These are phyloP conservation scores for Sphaerulina musiva DNA, from an alignment of 2,329 filamentous ascomycete genomes.

Conservation along the genomic window DNA sequence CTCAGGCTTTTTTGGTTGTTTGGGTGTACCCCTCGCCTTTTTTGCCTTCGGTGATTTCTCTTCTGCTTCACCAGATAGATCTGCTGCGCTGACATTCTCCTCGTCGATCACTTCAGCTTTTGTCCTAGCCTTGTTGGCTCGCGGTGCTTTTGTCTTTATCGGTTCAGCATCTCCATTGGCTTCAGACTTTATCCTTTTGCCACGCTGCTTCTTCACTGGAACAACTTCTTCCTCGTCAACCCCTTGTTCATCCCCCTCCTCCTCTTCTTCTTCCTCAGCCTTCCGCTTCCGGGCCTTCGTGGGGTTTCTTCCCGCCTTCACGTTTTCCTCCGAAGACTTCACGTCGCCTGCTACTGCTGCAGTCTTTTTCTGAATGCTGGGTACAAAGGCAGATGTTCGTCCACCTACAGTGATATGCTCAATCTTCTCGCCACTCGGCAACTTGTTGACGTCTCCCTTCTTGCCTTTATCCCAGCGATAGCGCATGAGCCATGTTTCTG, in stretches of 20 bases:
- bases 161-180: conserved; percentile 6
- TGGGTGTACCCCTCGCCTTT: conserved; percentile 12
- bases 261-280: conserved; percentile 24
- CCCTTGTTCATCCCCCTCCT: conserved; percentile 21
- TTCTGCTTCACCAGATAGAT: conserved; percentile 9
- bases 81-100: conserved; percentile 12
- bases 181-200: conserved; percentile 5
- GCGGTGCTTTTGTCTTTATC: conserved; percentile 4
- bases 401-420: conserved; percentile 84
- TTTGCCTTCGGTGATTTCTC: conserved; percentile 12
- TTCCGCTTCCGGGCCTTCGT: conserved; percentile 35
- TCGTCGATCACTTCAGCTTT: conserved; percentile 5
- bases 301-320: conserved; percentile 19
- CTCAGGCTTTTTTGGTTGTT: conserved; percentile 13
- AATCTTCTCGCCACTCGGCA: conserved; percentile 81
- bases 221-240: conserved; percentile 21
- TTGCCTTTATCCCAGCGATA: conserved; percentile 75
- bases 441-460: conserved; percentile 56
- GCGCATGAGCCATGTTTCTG: conserved; percentile 62
- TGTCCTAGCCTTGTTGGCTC: background rate
- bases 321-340: conserved; percentile 15
- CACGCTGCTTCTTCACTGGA: conserved; percentile 21
- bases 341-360: conserved; percentile 51
- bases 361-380: conserved; percentile 77
- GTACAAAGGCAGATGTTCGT: conserved; percentile 82